Base-by-base conservation (phyloP, 768 basidiomycete genomes). In the Boletales sp. region DNA sequence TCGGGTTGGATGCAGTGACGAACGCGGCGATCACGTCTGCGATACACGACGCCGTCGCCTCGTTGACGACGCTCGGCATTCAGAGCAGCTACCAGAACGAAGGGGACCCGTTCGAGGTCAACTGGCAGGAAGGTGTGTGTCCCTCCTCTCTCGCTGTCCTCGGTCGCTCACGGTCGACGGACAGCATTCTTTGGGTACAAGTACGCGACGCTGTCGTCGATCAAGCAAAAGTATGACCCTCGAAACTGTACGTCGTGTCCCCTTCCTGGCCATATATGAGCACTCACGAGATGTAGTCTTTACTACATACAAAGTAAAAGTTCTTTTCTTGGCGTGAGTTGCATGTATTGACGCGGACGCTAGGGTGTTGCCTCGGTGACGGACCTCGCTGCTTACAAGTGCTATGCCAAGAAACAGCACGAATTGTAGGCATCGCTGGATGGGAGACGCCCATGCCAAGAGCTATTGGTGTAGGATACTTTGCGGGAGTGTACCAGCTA, bases 81-180 rank as follows among this genome's bases (percentile, higher is more conserved):
- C 51, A 14, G 38, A 40, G 55, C 13, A 65, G 63, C 38, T 63
- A 65, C 53, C 60, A 62, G 25, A 62, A 57, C 36, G 60, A 63
- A 46, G 63, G 44, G 5, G 49, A 48, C 17, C 17, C 49, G 8
- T 63, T 52, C 37, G 61, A 63, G 25, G 15, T 2, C 5, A 35
- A 58, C 36, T 63, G 59, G 59, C 56, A 64, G 48, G 41, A 49
- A 44, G 36, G 58, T 57, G 36, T 11, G 33, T 9, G 25, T 5
- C 7, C 7, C 14, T 35, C 13, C 17, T 28, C 5, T 44, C 8
- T 18, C 34, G 8, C 12, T 32, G 21, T 1, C 12, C 3, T 12
- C 17, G 19, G 1, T n/a, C 36, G 13, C 18, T 43, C 5, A 14
- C 32, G 5, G 14, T 18, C 15, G 30, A 15, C 10, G n/a, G 0